Conservation (phyloP, 2,329 filamentous ascomycete species). For the Elsinoe fawcettii region DNA sequence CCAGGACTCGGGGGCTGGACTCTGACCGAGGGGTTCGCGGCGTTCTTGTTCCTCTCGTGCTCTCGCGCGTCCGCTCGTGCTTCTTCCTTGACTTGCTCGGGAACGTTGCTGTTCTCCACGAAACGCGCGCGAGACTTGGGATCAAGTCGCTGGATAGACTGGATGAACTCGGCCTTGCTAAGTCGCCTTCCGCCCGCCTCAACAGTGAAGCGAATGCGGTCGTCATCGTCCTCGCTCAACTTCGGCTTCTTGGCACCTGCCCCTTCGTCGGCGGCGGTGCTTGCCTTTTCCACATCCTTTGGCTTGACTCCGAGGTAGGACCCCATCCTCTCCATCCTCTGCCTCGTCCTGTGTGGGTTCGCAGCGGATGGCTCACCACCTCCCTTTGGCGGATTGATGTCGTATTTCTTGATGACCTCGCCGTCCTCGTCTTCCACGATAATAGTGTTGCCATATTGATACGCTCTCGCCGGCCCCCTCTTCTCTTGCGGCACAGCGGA, state of each 20-base stretch:
- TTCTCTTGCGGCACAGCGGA: slow-evolving; percentile 32
- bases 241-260: slow-evolving; percentile 19
- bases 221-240: slow-evolving; percentile 55
- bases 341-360: slow-evolving; percentile 29
- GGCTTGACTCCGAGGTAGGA: slow-evolving; percentile 41
- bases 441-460: slow-evolving; percentile 81
- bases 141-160: slow-evolving; percentile 65
- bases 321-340: slow-evolving; percentile 46
- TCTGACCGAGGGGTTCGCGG: neutral
- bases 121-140: slow-evolving; percentile 51
- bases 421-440: slow-evolving; percentile 83
- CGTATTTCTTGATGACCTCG: slow-evolving; percentile 78
- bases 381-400: slow-evolving; percentile 51
- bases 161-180: slow-evolving; percentile 73
- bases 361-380: slow-evolving; percentile 37
- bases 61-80: slow-evolving; percentile 34
- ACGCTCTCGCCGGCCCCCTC: slow-evolving; percentile 68
- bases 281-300: slow-evolving; percentile 21
- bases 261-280: slow-evolving; percentile 22
- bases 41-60: slow-evolving; percentile 18
- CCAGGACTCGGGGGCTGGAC: slow-evolving; percentile 17
- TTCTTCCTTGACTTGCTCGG: slow-evolving; percentile 41
- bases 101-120: slow-evolving; percentile 41
- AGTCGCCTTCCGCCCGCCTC: slow-evolving; percentile 64
- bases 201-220: slow-evolving; percentile 68